phyloP scores from a whole-genome alignment of 1,139 yeast species.

The Saccharomyces hybrid region DNA sequence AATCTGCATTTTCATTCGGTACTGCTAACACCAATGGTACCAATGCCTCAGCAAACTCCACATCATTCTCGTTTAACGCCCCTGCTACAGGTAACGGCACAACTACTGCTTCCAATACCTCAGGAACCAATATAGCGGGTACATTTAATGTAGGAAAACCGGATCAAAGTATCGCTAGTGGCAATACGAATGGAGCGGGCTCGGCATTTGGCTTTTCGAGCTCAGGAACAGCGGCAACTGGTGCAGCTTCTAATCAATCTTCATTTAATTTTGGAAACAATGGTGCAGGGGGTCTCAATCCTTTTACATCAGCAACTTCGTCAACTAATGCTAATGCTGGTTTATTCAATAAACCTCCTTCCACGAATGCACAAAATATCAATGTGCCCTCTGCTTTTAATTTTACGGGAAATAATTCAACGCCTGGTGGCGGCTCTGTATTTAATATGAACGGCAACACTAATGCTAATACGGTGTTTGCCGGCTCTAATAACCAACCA shows the following conservation, averaged over 20 bases:
- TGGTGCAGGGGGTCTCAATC: not conserved
- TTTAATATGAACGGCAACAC: not conserved
- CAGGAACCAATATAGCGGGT: not conserved
- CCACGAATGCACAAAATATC: not conserved
- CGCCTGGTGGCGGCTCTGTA: not conserved
- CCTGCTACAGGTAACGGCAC: not conserved
- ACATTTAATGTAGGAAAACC: slow-evolving; percentile 5
- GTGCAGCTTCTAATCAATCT: slow-evolving; percentile 2
- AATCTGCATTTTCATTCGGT: slow-evolving; percentile 11
- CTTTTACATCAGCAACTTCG: not conserved
- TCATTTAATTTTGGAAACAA: slow-evolving; percentile 1
- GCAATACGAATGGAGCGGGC: not conserved
- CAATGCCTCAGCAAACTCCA: slow-evolving; percentile 1
- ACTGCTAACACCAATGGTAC: slow-evolving; percentile 4
- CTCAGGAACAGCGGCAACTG: not conserved
- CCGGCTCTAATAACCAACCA: slow-evolving; percentile 2
- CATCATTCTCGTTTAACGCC: slow-evolving; percentile 3
- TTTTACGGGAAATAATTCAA: not conserved
- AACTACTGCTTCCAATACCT: not conserved
- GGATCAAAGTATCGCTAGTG: not conserved
- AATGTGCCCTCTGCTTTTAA: not conserved
- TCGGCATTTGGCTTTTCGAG: not conserved
- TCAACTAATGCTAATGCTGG: not conserved
- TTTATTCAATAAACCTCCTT: not conserved
- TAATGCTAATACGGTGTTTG: not conserved